Evolutionary conservation across 2,329 filamentous ascomycete species (phyloP).

Genomic region (Verticillium albo-atrum): DNA sequence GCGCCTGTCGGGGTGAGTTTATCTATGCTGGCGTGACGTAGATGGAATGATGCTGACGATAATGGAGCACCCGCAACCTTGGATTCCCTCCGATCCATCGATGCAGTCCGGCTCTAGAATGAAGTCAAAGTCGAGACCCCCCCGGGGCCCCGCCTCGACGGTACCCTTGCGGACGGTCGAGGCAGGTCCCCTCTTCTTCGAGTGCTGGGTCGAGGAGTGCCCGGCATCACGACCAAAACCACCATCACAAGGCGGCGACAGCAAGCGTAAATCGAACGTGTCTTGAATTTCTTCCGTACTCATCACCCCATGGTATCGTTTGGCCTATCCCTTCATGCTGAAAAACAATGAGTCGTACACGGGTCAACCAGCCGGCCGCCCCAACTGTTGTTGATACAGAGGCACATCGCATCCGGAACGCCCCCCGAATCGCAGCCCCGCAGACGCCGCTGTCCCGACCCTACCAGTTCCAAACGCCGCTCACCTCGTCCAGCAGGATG

Average conservation of each 20-base stretch:
- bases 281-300: neutral
- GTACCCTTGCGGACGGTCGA: slow-evolving; percentile 49
- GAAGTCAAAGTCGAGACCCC: slow-evolving; percentile 20
- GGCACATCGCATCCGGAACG: neutral
- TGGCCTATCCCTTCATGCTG: neutral
- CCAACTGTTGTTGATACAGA: neutral
- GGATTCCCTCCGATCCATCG: slow-evolving; percentile 52
- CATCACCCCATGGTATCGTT: neutral
- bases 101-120: slow-evolving; percentile 33
- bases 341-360: neutral
- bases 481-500: neutral
- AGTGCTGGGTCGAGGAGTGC: slow-evolving; percentile 62
- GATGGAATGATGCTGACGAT: too few relatives aligned
- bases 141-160: slow-evolving; percentile 34
- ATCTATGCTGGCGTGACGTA: too few relatives aligned
- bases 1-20: slow-evolving; percentile 53
- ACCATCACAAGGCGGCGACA: neutral
- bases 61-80: slow-evolving; percentile 52
- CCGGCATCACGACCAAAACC: slow-evolving; percentile 20
- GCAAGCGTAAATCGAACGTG: neutral
- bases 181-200: slow-evolving; percentile 58
- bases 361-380: neutral
- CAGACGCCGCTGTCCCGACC: neutral
- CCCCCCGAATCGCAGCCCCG: neutral
- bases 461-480: neutral